phyloP scores from a whole-genome alignment of 2,329 filamentous ascomycete species.

The Helotiales sp. region DNA sequence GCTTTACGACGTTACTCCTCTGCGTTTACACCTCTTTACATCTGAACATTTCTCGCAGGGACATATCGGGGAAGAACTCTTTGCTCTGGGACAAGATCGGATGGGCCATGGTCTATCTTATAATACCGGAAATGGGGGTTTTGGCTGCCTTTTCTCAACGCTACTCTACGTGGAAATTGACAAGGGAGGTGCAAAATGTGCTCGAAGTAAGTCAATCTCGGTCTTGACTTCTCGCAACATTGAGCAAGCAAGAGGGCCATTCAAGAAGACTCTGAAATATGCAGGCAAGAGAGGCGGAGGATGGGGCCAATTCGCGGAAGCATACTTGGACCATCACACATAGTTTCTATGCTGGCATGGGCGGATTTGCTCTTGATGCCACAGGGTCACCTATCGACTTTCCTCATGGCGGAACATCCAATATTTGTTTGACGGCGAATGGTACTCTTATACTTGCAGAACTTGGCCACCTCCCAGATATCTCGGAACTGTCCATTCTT shows the following conservation, averaged over 20 bases:
- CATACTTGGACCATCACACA: not conserved
- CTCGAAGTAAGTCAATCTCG: too few relatives aligned
- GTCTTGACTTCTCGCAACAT: too few relatives aligned
- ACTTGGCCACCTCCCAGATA: not conserved
- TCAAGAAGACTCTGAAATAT: not conserved
- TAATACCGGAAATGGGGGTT: not conserved
- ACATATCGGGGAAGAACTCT: not conserved
- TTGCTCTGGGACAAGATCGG: not conserved
- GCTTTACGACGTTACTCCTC: not conserved
- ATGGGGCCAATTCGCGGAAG: not conserved
- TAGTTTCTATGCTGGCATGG: not conserved
- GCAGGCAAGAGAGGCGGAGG: not conserved
- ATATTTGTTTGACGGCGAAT: not conserved
- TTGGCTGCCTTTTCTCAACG: not conserved
- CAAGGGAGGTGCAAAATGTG: too few relatives aligned
- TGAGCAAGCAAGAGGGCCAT: too few relatives aligned
- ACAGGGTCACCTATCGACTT: not conserved
- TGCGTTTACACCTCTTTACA: not conserved
- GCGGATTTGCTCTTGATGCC: not conserved
- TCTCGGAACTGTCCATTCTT: not conserved
- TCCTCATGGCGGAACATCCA: not conserved
- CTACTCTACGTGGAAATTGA: too few relatives aligned
- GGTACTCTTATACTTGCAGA: not conserved
- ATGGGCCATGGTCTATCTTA: not conserved
- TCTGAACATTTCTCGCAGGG: not conserved